Evolutionary conservation across 768 basidiomycete genomes (phyloP), one percentile per base, ranked within the genome.

Genomic region (Amylocystis lapponica): DNA sequence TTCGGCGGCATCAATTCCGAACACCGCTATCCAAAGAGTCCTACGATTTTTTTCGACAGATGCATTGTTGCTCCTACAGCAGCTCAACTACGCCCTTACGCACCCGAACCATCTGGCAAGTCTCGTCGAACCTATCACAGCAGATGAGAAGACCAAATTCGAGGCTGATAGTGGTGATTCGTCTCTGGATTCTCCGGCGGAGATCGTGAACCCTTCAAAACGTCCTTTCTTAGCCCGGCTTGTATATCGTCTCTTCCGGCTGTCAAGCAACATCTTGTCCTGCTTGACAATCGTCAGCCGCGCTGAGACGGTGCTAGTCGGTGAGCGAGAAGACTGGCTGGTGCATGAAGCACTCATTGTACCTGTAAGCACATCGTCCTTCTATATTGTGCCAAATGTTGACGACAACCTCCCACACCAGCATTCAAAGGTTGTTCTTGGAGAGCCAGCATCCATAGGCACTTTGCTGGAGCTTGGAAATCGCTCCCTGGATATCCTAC

Each of bases 91-190:
- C 51, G 86, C 89, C 0, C 71, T 95, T 36, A 84, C 89, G 0
- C 93, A 97, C 61, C 93, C 93, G 6, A 87, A 93, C 55, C 84
- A 92, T 53, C 74, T 96, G 11, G 80, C 84, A 1, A 83, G 82
- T 50, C 69, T 89, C 21, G 69, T 94, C 52, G 89, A 94, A 45
- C 83, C 90, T 5, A 71, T 87, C 12, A 84, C 85, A 0, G 59
- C 74, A 2, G 89, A 90, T 10, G 93, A 95, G 53, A 76, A 84
- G 6, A 63, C 64, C 0, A 69, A 70, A 37, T 69, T 88, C 36
- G 86, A 92, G 53, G 81, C 80, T 48, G 83, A 86, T 35, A 51
- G 61, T 11, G 51, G 48, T 23, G 26, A 52, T 36, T 47, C 44
- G 39, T 69, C 65, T 23, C 51, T 66, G 19, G 60, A 61, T 14